These are phyloP conservation scores for Penicillium manginii DNA, from an alignment of 495 filamentous ascomycete species.

Conservation along the genomic window DNA sequence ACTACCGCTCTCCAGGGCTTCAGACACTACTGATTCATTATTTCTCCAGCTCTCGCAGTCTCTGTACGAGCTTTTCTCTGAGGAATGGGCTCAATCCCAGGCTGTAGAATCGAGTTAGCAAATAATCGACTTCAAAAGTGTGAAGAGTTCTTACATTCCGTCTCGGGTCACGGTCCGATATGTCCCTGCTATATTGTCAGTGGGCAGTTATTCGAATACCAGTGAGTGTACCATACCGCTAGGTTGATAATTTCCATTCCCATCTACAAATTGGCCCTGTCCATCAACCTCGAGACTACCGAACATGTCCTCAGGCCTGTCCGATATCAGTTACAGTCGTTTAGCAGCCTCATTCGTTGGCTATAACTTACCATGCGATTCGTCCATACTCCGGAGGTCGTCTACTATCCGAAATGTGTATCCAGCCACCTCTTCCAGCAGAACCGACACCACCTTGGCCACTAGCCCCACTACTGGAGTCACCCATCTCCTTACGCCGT, in stretches of 20 bases:
- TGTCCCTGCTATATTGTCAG: slow-evolving; percentile 38
- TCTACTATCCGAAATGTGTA: slow-evolving; percentile 83
- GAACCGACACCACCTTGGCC: slow-evolving; percentile 83
- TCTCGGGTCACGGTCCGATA: slow-evolving; percentile 63
- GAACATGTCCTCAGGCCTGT: slow-evolving; percentile 83
- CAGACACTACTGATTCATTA: slow-evolving; percentile 17
- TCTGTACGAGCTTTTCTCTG: slow-evolving; percentile 58
- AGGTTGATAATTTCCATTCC: slow-evolving; percentile 59
- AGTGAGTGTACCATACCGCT: slow-evolving; percentile 46
- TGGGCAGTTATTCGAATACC: background rate
- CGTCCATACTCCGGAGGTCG: slow-evolving; percentile 88
- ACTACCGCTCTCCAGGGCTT: background rate
- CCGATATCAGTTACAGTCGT: slow-evolving; percentile 17
- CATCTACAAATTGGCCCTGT: slow-evolving; percentile 69
- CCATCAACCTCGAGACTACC: slow-evolving; percentile 88
- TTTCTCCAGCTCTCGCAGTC: slow-evolving; percentile 40
- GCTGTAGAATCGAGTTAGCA: slow-evolving; percentile 35
- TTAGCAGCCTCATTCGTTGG: background rate
- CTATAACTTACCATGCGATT: slow-evolving; percentile 66
- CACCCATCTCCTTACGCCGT: slow-evolving; percentile 47
- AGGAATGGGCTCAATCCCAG: slow-evolving; percentile 62
- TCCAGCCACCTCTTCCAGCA: slow-evolving; percentile 80
- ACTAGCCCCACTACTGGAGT: slow-evolving; percentile 76
- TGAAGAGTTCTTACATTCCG: slow-evolving; percentile 56
- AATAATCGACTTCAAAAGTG: background rate